Percentiles rank a stretch among this genome's conserved stretches.
Conservation (phyloP, 73 alveolate species). For the Vitrella brassicaformis region DNA sequence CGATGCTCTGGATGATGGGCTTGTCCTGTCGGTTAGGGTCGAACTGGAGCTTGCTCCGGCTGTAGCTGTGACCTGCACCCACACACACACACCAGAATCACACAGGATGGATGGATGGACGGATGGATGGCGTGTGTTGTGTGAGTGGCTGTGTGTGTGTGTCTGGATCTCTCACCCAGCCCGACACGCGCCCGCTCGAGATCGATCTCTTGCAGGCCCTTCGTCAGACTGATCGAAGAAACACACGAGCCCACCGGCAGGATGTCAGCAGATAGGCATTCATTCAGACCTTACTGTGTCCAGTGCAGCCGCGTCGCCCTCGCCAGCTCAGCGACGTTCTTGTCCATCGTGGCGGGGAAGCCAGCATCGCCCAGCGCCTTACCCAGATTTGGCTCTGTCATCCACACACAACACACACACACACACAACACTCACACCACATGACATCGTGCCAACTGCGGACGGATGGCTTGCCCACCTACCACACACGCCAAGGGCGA, state of each 20-base stretch:
- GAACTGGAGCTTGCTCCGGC: constrained; percentile 71
- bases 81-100: no score
- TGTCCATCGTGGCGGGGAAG: neutral
- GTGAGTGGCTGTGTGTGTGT: no score
- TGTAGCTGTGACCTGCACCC: constrained; percentile 85
- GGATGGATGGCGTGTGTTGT: no score
- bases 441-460: no score
- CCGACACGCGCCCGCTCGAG: constrained; percentile 77
- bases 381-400: constrained; percentile 24
- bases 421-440: no score
- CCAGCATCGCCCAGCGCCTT: neutral
- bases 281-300: neutral
- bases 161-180: no score
- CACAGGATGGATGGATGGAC: no score
- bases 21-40: constrained; percentile 93
- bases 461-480: no score
- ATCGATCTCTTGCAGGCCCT: constrained; percentile 63
- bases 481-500: neutral
- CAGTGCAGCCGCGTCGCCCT: no score
- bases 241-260: neutral
- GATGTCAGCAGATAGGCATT: neutral
- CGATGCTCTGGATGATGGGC: constrained; percentile 95
- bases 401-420: no score
- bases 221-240: neutral
- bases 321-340: neutral